Percentiles rank a stretch among this genome's conserved stretches.
phyloP scores from a whole-genome alignment of 108 stramenopile genomes.

The Cyclotella baltica region DNA sequence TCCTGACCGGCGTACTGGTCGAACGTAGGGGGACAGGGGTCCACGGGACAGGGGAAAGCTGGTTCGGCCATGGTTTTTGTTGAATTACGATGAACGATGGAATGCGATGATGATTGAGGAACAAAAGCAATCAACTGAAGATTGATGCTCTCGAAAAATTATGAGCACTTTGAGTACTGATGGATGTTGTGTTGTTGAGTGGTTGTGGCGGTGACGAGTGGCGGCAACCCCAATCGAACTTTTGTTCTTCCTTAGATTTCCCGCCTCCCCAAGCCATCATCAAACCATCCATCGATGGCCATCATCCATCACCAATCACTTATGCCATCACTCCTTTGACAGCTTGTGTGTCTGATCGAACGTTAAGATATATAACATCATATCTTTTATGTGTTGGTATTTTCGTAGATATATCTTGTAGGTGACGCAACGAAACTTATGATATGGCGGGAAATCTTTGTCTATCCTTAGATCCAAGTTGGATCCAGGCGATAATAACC shows the following conservation, averaged over 20 bases:
- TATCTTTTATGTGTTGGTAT: no score
- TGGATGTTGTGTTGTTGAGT: neutral
- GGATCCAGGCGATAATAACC: no score
- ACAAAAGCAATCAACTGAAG: neutral
- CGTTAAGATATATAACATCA: no score
- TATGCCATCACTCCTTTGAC: no score
- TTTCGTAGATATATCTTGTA: no score
- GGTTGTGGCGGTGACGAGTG: neutral
- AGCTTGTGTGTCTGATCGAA: no score
- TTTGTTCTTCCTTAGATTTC: neutral
- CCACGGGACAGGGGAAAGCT: slow-evolving; percentile 7
- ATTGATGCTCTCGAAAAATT: neutral
- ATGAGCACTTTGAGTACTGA: no score
- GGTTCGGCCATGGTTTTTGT: neutral
- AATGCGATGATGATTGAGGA: neutral
- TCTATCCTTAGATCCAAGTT: no score
- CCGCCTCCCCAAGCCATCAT: neutral
- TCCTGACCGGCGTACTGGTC: slow-evolving; percentile 35
- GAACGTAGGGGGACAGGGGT: slow-evolving; percentile 17
- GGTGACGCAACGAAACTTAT: no score
- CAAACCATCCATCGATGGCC: no score
- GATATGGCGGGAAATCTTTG: no score
- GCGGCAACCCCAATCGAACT: neutral
- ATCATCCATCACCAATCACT: no score
- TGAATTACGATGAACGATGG: neutral